Percentiles rank a stretch among this genome's conserved stretches.
Evolutionary conservation across 768 basidiomycete genomes (phyloP).

Genomic region (Thelephora ganbajun): DNA sequence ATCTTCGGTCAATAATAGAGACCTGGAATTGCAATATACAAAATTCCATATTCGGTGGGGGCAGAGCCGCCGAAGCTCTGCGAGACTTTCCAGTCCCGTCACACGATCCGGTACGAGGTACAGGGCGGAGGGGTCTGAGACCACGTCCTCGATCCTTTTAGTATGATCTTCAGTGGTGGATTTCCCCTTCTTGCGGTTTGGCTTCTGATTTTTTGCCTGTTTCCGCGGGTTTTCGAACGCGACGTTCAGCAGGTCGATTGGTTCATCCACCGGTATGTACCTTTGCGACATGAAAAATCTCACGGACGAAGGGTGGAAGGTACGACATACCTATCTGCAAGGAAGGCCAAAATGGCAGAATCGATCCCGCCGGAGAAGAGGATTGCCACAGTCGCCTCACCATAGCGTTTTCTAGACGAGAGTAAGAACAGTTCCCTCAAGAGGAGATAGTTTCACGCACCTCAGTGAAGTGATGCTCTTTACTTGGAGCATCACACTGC

Average conservation of each 20-base stretch:
- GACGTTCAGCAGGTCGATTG: slow-evolving; percentile 86
- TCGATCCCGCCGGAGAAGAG: slow-evolving; percentile 97
- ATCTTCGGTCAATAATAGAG: slow-evolving; percentile 4
- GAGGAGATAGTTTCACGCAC: slow-evolving; percentile 15
- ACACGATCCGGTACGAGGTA: slow-evolving; percentile 86
- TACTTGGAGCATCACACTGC: slow-evolving; percentile 57
- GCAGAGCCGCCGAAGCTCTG: slow-evolving; percentile 65
- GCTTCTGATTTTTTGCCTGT: slow-evolving; percentile 36
- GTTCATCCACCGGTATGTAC: slow-evolving; percentile 59
- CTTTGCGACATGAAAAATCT: slow-evolving; percentile 23
- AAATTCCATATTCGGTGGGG: slow-evolving; percentile 84
- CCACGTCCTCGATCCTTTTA: not conserved
- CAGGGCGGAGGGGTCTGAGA: slow-evolving; percentile 5
- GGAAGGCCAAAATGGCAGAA: slow-evolving; percentile 67
- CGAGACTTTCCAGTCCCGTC: slow-evolving; percentile 64
- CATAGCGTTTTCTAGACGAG: slow-evolving; percentile 13
- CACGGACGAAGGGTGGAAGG: not conserved
- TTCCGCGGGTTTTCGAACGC: slow-evolving; percentile 94
- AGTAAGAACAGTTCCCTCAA: not conserved
- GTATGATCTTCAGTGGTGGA: slow-evolving; percentile 1
- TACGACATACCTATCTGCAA: slow-evolving; percentile 57
- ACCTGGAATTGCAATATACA: slow-evolving; percentile 26
- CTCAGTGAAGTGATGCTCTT: slow-evolving; percentile 43
- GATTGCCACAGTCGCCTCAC: slow-evolving; percentile 55
- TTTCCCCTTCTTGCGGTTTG: slow-evolving; percentile 23